A percentile compares a stretch with the other conserved stretches of the same genome.
These are phyloP conservation scores for Akanthomyces muscarius DNA, from an alignment of 2,329 filamentous ascomycete genomes.

Conservation along the genomic window DNA sequence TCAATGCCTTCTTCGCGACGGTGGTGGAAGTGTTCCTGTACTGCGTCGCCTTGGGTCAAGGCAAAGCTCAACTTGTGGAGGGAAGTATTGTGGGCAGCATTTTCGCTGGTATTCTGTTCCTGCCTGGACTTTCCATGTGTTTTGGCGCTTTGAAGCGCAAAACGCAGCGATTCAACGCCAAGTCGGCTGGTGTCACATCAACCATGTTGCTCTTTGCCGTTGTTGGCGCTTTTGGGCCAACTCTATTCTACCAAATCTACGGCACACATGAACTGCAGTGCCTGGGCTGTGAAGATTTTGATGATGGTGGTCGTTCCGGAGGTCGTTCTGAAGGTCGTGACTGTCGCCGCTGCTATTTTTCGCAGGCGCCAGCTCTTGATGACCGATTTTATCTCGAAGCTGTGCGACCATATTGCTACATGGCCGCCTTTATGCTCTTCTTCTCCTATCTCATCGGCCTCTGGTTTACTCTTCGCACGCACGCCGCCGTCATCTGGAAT, in stretches of 20 bases:
- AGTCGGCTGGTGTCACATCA: constrained; percentile 91
- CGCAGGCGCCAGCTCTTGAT: constrained; percentile 75
- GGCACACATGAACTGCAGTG: constrained; percentile 96
- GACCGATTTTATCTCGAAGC: constrained; percentile 88
- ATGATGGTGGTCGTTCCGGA: constrained; percentile 25
- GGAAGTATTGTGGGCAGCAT: constrained; percentile 97
- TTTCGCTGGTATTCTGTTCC: constrained; percentile 90
- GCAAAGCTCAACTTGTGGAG: constrained; percentile 89
- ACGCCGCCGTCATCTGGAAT: constrained; percentile 96
- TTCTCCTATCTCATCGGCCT: constrained; percentile 90
- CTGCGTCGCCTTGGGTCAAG: constrained; percentile 86
- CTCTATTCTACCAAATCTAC: constrained; percentile 97
- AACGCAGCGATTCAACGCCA: constrained; percentile 96
- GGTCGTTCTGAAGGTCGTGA: constrained; percentile 54
- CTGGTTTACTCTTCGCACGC: constrained; percentile 91
- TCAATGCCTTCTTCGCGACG: constrained; percentile 98
- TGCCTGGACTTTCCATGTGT: constrained; percentile 96
- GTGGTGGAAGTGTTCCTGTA: constrained; percentile 97
- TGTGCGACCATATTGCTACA: constrained; percentile 89
- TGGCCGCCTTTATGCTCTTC: constrained; percentile 80
- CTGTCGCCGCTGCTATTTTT: constrained; percentile 91
- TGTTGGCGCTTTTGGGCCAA: constrained; percentile 91
- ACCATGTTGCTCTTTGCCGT: constrained; percentile 97
- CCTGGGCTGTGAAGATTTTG: constrained; percentile 54
- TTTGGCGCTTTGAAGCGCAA: constrained; percentile 97